phyloP scores from a whole-genome alignment of 371 early-diverging fungal genomes.

The Saksenaea vasiformis region DNA sequence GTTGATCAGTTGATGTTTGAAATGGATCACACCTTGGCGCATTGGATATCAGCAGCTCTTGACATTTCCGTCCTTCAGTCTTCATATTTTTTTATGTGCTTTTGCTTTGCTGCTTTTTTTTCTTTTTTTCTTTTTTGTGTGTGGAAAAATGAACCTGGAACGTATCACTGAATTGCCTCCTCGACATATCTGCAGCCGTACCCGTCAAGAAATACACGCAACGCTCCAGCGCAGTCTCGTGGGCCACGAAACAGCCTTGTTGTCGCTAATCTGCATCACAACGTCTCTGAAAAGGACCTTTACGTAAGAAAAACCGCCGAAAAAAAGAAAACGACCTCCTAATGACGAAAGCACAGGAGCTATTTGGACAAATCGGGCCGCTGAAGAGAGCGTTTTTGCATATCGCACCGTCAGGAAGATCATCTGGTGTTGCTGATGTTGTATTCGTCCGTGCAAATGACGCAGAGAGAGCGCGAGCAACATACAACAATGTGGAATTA shows the following conservation, averaged over 20 bases:
- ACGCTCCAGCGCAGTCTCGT: constrained; percentile 8
- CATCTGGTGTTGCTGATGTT: constrained; percentile 67
- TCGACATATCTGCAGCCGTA: constrained; percentile 4
- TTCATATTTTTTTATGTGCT: constrained; percentile 20
- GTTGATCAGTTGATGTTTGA: constrained; percentile 4
- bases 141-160: constrained; percentile 3
- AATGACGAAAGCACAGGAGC: constrained; percentile 36
- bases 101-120: constrained; percentile 13
- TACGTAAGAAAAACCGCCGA: constrained; percentile 44
- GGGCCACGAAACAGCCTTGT: constrained; percentile 33
- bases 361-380: constrained; percentile 56
- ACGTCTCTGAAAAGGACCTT: constrained; percentile 69
- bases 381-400: constrained; percentile 55
- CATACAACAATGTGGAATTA: constrained; percentile 60
- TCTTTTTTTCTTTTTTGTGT: constrained; percentile 16
- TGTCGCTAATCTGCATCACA: constrained; percentile 66
- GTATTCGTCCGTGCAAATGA: constrained; percentile 50
- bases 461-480: constrained; percentile 55
- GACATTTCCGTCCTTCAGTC: constrained; percentile 8
- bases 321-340: neutral
- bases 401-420: constrained; percentile 61
- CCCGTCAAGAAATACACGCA: constrained; percentile 8
- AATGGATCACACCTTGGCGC: constrained; percentile 5
- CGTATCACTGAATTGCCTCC: constrained; percentile 9
- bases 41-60: constrained; percentile 9